Base-by-base conservation (phyloP, 2,329 filamentous ascomycete species). In the Penicillium sp. region DNA sequence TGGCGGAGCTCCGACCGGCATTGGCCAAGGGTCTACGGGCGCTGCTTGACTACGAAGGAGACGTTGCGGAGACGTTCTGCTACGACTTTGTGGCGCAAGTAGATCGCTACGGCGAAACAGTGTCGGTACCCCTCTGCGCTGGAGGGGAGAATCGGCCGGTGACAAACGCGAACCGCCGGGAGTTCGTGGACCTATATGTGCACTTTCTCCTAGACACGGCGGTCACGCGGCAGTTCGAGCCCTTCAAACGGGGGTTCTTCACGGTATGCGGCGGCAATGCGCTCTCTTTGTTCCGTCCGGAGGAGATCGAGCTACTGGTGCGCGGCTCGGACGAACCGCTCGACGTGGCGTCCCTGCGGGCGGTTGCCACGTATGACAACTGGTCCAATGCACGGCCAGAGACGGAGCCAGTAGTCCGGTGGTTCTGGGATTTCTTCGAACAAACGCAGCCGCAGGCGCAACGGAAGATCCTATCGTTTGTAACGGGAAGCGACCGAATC, bases 161-260 rank as follows among this genome's bases (percentile, higher is more conserved):
- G 39, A 95, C 87, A n/a, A 93, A 88, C 60, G 68, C 77, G 13
- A 96, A 95, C 59, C 79, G 88, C 26, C 80, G 81, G 55, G 89
- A 95, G 61, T 96, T 91, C 61, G 88, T 95, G 46, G 85, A 91
- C 58, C 74, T 88, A 2, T 95, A 95, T 64, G 80, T 95, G 9
- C 80, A 83, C 33, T 86, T 91, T 64, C 68, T 91, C 8, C 80
- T 96, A 10, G 88, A 95, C 60, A 82, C 77, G 6, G 79, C 87
- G 1, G 85, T 95, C 1, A 74, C 80, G 34, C 79, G 87, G 34
- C 89, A 95, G 63, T 96, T 94, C 57, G 88, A 95, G 64, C 89
- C 90, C 0, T 96, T 96, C 75, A 93, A 93, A 65, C 81, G 89
- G 48, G 90, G 90, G 1, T 96, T 96, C 69, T 95, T 88, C 66